These are phyloP conservation scores for Aspergillus novofumigatus DNA, from an alignment of 2,329 filamentous ascomycete species.

Conservation along the genomic window DNA sequence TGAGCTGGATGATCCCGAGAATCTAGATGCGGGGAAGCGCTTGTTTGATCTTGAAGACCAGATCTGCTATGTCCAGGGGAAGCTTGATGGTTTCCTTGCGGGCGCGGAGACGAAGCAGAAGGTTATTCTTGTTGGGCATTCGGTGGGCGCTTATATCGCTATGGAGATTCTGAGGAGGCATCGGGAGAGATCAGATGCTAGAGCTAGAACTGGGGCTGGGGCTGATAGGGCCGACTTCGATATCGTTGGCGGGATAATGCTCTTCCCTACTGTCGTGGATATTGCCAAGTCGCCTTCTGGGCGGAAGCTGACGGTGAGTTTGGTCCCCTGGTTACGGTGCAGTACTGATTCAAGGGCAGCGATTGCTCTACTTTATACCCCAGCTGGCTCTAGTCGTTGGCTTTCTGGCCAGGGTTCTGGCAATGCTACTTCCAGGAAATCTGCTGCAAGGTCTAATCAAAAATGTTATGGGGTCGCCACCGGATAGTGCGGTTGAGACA, in stretches of 20 bases:
- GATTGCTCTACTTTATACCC: constrained; percentile 32
- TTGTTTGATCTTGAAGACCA: constrained; percentile 46
- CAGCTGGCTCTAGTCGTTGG: constrained; percentile 34
- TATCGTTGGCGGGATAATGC: constrained; percentile 54
- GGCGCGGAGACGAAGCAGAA: constrained; percentile 19
- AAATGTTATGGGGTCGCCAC: constrained; percentile 38
- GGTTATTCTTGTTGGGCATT: constrained; percentile 68
- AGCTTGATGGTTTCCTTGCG: constrained; percentile 38
- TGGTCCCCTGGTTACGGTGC: not conserved
- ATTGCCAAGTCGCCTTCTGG: constrained; percentile 62
- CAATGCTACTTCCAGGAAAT: constrained; percentile 37
- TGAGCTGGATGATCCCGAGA: constrained; percentile 18
- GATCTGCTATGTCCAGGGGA: constrained; percentile 45
- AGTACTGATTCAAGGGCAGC: constrained; percentile 11
- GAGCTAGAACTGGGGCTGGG: not conserved
- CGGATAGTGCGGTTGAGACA: constrained; percentile 40
- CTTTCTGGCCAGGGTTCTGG: constrained; percentile 41
- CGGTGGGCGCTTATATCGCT: constrained; percentile 67
- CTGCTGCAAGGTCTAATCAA: constrained; percentile 42
- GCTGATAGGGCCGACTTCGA: constrained; percentile 24
- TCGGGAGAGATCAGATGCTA: constrained; percentile 28
- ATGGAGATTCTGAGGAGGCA: constrained; percentile 64
- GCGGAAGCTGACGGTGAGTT: constrained; percentile 43
- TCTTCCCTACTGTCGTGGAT: constrained; percentile 73
- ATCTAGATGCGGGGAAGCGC: not conserved